Percentiles rank a stretch among this genome's conserved stretches.
These are phyloP conservation scores for Colletotrichum higginsianum DNA, from an alignment of 2,329 filamentous ascomycete genomes.

Conservation along the genomic window DNA sequence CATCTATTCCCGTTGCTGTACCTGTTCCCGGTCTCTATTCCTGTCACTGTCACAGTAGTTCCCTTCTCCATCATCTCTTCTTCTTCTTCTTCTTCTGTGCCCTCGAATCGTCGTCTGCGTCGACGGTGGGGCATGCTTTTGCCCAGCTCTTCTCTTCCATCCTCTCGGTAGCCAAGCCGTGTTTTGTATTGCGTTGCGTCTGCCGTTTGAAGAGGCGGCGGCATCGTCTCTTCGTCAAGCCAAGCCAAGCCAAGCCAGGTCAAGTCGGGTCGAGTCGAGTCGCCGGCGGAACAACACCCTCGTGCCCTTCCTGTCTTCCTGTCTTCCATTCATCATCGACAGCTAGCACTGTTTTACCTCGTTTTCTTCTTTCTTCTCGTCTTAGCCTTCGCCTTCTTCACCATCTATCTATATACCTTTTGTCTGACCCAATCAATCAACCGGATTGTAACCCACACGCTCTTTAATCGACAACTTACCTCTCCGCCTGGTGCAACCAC, in stretches of 20 bases:
- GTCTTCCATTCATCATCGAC: not conserved
- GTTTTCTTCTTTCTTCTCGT: not conserved
- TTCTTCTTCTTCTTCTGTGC: slow-evolving; percentile 24
- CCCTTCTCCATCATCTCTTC: not conserved
- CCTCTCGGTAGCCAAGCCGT: slow-evolving; percentile 22
- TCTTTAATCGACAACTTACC: not conserved
- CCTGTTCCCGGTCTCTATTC: slow-evolving; percentile 25
- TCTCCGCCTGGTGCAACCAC: not conserved
- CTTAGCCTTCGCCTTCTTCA: too few species aligned
- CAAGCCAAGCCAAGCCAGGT: too few species aligned
- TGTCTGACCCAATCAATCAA: not conserved
- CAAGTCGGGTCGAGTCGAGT: too few species aligned
- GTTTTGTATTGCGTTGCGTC: slow-evolving; percentile 35
- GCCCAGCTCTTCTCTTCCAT: slow-evolving; percentile 6
- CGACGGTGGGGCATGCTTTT: slow-evolving; percentile 35
- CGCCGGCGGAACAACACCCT: too few species aligned
- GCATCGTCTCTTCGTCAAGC: slow-evolving; percentile 15
- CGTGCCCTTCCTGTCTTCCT: not conserved
- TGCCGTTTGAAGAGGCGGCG: slow-evolving; percentile 26
- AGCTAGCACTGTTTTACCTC: not conserved
- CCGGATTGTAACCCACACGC: not conserved
- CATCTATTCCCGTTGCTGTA: slow-evolving; percentile 23
- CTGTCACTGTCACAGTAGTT: slow-evolving; percentile 13
- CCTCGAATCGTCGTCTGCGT: slow-evolving; percentile 34
- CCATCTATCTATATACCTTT: not conserved